phyloP scores from a whole-genome alignment of 2,329 filamentous ascomycete genomes.

The Zalaria obscura region DNA sequence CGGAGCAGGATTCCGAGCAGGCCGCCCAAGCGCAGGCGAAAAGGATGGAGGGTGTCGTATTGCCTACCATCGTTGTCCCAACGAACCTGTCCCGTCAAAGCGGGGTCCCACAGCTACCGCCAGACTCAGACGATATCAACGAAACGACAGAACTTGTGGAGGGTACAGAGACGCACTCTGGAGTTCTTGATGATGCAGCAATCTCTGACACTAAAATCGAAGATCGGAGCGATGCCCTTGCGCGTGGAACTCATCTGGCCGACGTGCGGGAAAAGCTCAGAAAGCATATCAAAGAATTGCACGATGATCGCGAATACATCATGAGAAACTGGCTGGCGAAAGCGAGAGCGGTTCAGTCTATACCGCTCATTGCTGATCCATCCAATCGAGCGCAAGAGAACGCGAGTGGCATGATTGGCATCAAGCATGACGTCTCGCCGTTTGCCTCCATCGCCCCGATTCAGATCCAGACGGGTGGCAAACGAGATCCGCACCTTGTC shows the following conservation, averaged over 20 bases:
- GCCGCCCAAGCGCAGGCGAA: too few relatives aligned
- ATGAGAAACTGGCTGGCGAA: conserved; percentile 5
- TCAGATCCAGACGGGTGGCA: too few relatives aligned
- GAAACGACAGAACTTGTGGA: background rate
- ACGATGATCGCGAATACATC: conserved; percentile 8
- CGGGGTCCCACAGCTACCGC: background rate
- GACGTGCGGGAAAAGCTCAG: background rate
- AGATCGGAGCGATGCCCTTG: too few relatives aligned
- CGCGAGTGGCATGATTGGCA: conserved; percentile 5
- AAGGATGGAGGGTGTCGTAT: background rate
- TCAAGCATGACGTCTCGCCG: conserved; percentile 12
- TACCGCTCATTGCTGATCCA: too few relatives aligned
- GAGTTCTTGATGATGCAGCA: too few relatives aligned
- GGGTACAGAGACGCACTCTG: too few relatives aligned
- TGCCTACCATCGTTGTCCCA: background rate
- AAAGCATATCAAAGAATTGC: conserved; percentile 4
- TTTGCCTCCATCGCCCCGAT: conserved; percentile 7
- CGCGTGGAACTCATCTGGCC: too few relatives aligned
- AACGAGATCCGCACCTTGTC: too few relatives aligned
- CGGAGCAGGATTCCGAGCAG: too few relatives aligned
- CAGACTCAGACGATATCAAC: background rate
- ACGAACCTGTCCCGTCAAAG: background rate
- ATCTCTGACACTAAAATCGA: too few relatives aligned
- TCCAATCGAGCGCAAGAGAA: too few relatives aligned
- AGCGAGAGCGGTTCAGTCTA: background rate